Base-by-base conservation (phyloP, 257 asterid species). In the Perilla frutescens region DNA sequence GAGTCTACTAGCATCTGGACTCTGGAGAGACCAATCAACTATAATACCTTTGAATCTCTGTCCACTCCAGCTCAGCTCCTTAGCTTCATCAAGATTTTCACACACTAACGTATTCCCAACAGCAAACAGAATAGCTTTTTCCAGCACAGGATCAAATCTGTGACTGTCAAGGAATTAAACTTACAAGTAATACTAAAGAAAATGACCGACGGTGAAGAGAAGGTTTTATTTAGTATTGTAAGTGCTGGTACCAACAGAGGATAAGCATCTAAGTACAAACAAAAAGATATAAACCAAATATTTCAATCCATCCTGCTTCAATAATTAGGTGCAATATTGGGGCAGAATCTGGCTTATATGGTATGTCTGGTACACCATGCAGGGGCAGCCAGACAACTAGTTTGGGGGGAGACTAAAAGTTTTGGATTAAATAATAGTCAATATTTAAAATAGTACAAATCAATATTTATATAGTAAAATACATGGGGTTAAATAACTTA, bases 61-160 rank as follows among this genome's bases (percentile, higher is more conserved):
- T 64, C 98, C 97, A 36, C 79, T 87, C 99, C 99, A 95, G 83
- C 99, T 92, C 76, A 95, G 91, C 83, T 64, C 85, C 87, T 95
- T 95, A 64, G 99, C 99, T 84, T 95, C 99, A 78, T 76, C 79
- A 59, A 95, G 93, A 76, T 87, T 90, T 77, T 95, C 98, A 73
- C 99, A 95, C 62, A 95, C 99, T 74, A 95, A 86, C 77, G 99
- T 92, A 83, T 92, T 95, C 67, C 89, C 98, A 76, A 95, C 99
- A 51, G 98, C 97, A 87, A 92, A 95, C 76, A 95, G 48, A 57
- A 92, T 84, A 82, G 99, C 99, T 74, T 81, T 95, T 81, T 95
- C 97, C 79, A 92, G 81, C 36, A 69, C 85, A 72, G 87, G 87
- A 80, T 95, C 96, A 57, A 95, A 95, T 71, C 89, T 90, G 79